Evolutionary conservation across 2,329 filamentous ascomycete genomes (phyloP).

Genomic region (Neurospora sp.): DNA sequence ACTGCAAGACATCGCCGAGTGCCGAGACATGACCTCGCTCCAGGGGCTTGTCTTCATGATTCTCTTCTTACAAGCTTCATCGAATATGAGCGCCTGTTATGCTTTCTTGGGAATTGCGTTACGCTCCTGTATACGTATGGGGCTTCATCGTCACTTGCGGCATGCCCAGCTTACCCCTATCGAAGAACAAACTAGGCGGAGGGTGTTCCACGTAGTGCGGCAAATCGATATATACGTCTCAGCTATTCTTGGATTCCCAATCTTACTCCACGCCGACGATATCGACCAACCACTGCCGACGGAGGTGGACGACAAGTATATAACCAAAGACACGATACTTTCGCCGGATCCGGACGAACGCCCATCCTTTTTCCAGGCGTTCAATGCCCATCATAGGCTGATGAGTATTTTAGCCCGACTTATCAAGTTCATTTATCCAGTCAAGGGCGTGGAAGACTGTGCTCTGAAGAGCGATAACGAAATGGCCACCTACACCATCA

Average conservation of each 20-base stretch:
- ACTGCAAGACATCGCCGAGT: conserved; percentile 56
- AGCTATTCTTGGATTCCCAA: conserved; percentile 55
- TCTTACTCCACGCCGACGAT: conserved; percentile 53
- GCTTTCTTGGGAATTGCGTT: conserved; percentile 70
- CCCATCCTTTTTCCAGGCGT: conserved; percentile 51
- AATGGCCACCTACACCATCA: conserved; percentile 49
- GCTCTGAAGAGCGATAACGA: conserved; percentile 31
- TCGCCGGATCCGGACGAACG: conserved; percentile 41
- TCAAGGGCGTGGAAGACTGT: conserved; percentile 44
- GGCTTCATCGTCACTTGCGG: conserved; percentile 62
- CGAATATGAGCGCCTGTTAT: conserved; percentile 70
- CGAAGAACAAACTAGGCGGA: conserved; percentile 52
- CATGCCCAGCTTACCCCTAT: conserved; percentile 52
- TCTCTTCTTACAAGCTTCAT: conserved; percentile 69
- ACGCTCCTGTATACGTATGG: conserved; percentile 65
- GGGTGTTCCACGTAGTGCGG: conserved; percentile 58
- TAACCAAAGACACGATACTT: conserved; percentile 47
- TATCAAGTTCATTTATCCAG: conserved; percentile 55
- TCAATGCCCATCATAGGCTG: conserved; percentile 54
- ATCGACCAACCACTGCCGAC: conserved; percentile 56
- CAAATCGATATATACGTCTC: conserved; percentile 65
- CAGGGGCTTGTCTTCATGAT: conserved; percentile 74
- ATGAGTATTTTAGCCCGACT: conserved; percentile 56
- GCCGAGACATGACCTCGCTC: conserved; percentile 62
- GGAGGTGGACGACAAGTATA: conserved; percentile 58